Evolutionary conservation across 139 green algal genomes (phyloP).

Genomic region (Edaphochlamys debaryana): DNA sequence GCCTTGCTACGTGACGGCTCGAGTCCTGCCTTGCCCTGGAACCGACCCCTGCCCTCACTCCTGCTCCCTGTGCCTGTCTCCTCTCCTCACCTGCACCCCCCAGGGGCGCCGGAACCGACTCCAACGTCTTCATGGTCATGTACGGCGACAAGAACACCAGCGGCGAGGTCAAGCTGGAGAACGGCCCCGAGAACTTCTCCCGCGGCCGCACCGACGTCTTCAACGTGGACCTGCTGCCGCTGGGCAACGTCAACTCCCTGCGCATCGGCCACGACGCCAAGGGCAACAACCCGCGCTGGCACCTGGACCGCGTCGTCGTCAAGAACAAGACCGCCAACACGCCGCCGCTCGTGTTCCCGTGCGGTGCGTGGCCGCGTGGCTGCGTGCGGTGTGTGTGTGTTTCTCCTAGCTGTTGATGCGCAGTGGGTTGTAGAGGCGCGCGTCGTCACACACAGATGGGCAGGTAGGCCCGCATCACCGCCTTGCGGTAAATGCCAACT

Average conservation of each 20-base stretch:
- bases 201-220: constrained; percentile 48
- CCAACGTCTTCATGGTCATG: constrained; percentile 51
- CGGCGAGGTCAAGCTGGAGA: constrained; percentile 55
- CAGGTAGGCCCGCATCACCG: too few relatives aligned
- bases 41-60: too few relatives aligned
- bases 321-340: constrained; percentile 45
- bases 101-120: constrained; percentile 58
- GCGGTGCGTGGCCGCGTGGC: constrained; percentile 7
- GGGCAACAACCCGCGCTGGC: constrained; percentile 53
- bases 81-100: background rate
- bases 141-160: constrained; percentile 53
- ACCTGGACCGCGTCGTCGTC: constrained; percentile 51
- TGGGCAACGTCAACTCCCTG: constrained; percentile 49
- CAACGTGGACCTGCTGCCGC: constrained; percentile 38
- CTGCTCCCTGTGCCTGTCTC: too few relatives aligned
- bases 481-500: too few relatives aligned
- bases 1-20: too few relatives aligned
- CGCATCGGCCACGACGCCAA: constrained; percentile 58
- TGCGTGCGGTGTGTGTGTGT: too few relatives aligned
- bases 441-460: too few relatives aligned
- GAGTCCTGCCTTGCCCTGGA: too few relatives aligned
- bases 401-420: too few relatives aligned
- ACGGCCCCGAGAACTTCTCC: constrained; percentile 45
- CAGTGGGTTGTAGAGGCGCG: too few relatives aligned
- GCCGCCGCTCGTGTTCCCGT: constrained; percentile 47